Conservation (phyloP, 352 stramenopile species). For the Globisporangium viniferum region DNA sequence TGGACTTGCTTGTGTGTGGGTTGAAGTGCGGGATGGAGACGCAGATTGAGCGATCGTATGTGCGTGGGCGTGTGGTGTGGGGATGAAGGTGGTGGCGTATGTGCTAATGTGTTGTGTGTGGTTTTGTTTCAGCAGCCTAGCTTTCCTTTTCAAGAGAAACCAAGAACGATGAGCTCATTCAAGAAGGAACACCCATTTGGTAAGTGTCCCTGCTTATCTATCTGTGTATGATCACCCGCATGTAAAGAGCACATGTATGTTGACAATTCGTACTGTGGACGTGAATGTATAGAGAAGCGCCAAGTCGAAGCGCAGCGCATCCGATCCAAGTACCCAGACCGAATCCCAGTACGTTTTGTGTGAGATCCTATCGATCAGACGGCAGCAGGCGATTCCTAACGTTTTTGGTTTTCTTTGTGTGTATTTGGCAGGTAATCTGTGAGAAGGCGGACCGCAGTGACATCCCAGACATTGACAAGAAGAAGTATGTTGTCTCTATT, state of each 20-base stretch:
- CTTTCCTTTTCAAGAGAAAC: slow-evolving; percentile 2
- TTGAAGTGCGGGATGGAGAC: background rate
- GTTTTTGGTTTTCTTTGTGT: background rate
- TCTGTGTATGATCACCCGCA: background rate
- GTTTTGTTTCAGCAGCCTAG: background rate
- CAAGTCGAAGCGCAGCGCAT: slow-evolving; percentile 98
- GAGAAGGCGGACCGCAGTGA: slow-evolving; percentile 96
- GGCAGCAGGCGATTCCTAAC: background rate
- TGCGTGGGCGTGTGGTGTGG: background rate
- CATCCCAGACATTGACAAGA: slow-evolving; percentile 99
- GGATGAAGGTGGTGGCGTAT: background rate
- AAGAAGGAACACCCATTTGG: slow-evolving; percentile 90
- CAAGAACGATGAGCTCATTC: slow-evolving; percentile 76
- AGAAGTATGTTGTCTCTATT: slow-evolving; percentile 82
- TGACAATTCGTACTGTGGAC: background rate
- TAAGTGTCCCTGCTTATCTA: slow-evolving; percentile 19
- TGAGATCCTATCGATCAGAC: background rate
- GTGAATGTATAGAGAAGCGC: slow-evolving; percentile 87
- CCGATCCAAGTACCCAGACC: slow-evolving; percentile 98
- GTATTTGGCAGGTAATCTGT: slow-evolving; percentile 71
- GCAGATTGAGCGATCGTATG: background rate
- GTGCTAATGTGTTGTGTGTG: background rate
- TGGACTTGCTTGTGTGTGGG: background rate
- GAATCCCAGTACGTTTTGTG: slow-evolving; percentile 86
- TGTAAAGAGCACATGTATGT: background rate